Conservation (phyloP, 805 yeast species). For the Spathaspora hagerdaliae region DNA sequence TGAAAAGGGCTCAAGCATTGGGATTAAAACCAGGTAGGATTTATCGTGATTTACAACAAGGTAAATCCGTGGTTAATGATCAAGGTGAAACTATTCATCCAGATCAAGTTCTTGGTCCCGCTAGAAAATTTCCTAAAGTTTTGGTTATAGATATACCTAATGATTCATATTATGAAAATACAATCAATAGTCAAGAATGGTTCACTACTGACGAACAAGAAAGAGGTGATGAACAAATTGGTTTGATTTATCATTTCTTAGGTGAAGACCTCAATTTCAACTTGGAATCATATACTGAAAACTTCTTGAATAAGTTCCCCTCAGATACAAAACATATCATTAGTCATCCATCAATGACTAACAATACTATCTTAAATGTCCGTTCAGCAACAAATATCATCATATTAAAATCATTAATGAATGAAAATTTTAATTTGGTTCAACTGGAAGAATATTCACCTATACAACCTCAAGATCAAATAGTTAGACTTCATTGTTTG, state of each 20-base stretch:
- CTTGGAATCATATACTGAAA: slow-evolving; percentile 35
- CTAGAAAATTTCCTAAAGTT: slow-evolving; percentile 54
- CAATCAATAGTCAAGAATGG: slow-evolving; percentile 25
- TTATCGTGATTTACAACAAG: slow-evolving; percentile 57
- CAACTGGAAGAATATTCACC: slow-evolving; percentile 17
- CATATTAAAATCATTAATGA: slow-evolving; percentile 54
- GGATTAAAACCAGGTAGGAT: slow-evolving; percentile 66
- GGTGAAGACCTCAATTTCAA: slow-evolving; percentile 54
- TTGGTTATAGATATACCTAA: slow-evolving; percentile 74
- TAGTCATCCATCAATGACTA: slow-evolving; percentile 65
- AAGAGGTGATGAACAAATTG: slow-evolving; percentile 27
- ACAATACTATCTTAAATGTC: slow-evolving; percentile 57
- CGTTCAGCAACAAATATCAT: slow-evolving; percentile 51
- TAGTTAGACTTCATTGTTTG: slow-evolving; percentile 24
- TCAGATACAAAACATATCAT: slow-evolving; percentile 53
- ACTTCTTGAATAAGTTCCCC: slow-evolving; percentile 55
- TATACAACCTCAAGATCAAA: slow-evolving; percentile 2
- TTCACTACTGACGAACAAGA: slow-evolving; percentile 26
- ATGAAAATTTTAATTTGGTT: slow-evolving; percentile 41
- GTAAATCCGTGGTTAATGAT: slow-evolving; percentile 51
- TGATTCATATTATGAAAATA: slow-evolving; percentile 32
- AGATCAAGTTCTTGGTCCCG: slow-evolving; percentile 66
- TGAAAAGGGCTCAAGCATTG: slow-evolving; percentile 57
- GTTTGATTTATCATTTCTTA: slow-evolving; percentile 70
- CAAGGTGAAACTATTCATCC: slow-evolving; percentile 61